Conservation (phyloP, 345 rosid species). For the Brassica carinata region DNA sequence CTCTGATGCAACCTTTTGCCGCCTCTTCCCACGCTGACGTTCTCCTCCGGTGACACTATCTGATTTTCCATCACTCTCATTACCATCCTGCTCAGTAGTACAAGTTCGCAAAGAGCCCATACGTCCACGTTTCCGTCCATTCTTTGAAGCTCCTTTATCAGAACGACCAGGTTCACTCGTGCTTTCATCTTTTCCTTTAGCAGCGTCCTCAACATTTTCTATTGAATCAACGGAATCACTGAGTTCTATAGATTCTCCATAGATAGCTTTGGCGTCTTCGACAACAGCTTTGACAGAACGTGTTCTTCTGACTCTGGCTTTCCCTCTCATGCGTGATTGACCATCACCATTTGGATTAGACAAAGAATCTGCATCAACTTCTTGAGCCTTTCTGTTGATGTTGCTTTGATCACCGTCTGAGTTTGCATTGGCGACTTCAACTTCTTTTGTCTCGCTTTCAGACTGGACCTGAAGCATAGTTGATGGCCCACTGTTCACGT, state of each 20-base stretch:
- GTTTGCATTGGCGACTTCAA: constrained; percentile 46
- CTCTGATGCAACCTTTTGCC: constrained; percentile 54
- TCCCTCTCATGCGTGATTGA: constrained; percentile 54
- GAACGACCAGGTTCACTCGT: constrained; percentile 56
- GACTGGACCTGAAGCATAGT: constrained; percentile 54
- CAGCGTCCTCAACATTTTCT: constrained; percentile 56
- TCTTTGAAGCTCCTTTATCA: constrained; percentile 52
- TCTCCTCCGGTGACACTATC: constrained; percentile 60
- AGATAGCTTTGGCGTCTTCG: constrained; percentile 67
- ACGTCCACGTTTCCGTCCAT: constrained; percentile 64
- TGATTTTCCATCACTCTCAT: constrained; percentile 68
- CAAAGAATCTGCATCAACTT: constrained; percentile 53
- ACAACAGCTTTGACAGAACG: constrained; percentile 80
- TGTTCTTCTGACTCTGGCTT: constrained; percentile 60
- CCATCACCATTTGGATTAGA: constrained; percentile 53
- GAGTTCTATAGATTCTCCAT: constrained; percentile 57
- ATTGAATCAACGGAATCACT: constrained; percentile 50
- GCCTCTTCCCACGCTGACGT: constrained; percentile 59
- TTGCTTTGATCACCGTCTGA: constrained; percentile 58
- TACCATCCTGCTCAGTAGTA: constrained; percentile 60
- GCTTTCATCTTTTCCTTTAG: constrained; percentile 49
- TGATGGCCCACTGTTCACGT: constrained; percentile 45
- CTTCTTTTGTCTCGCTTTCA: constrained; percentile 49
- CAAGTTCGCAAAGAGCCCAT: constrained; percentile 54
- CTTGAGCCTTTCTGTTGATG: constrained; percentile 48